Percentiles rank a stretch among this genome's conserved stretches.
These are phyloP conservation scores for Puccinia sorghi DNA, from an alignment of 1,284 basidiomycete species.

Conservation along the genomic window DNA sequence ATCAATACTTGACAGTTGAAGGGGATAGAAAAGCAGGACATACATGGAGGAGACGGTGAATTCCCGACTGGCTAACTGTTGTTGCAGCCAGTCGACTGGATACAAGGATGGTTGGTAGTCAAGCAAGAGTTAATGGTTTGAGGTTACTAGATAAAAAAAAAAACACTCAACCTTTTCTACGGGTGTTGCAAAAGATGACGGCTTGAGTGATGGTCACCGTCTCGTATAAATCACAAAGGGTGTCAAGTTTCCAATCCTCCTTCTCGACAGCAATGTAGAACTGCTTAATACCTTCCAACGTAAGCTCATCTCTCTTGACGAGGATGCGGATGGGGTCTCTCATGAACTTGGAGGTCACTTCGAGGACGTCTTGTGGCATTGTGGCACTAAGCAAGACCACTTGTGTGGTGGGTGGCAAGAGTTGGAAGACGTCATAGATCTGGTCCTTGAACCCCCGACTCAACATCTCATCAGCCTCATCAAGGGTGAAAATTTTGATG, in stretches of 20 bases:
- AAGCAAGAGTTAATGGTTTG: not conserved
- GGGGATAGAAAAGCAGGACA: conserved; percentile 25
- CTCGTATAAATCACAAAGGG: conserved; percentile 92
- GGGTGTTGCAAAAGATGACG: conserved; percentile 99
- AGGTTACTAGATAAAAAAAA: conserved; percentile 51
- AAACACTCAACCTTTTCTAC: conserved; percentile 71
- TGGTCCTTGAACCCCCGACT: conserved; percentile 99
- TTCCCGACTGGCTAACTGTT: conserved; percentile 96
- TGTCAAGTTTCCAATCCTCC: conserved; percentile 99
- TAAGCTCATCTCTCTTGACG: conserved; percentile 99
- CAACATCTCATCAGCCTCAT: conserved; percentile 95
- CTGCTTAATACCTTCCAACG: conserved; percentile 98
- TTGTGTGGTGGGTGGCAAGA: conserved; percentile 96
- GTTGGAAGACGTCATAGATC: conserved; percentile 98
- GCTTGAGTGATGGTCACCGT: conserved; percentile 99
- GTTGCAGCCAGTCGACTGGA: conserved; percentile 96
- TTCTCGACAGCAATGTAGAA: conserved; percentile 99
- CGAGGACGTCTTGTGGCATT: conserved; percentile 92
- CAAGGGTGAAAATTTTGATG: conserved; percentile 99
- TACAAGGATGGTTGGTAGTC: not conserved
- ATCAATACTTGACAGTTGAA: conserved; percentile 54
- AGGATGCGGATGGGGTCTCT: conserved; percentile 97
- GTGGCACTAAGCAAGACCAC: conserved; percentile 96
- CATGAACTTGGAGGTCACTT: conserved; percentile 99
- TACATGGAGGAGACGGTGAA: conserved; percentile 89